Base-by-base conservation (phyloP, 352 stramenopile species). In the Globisporangium lucens region DNA sequence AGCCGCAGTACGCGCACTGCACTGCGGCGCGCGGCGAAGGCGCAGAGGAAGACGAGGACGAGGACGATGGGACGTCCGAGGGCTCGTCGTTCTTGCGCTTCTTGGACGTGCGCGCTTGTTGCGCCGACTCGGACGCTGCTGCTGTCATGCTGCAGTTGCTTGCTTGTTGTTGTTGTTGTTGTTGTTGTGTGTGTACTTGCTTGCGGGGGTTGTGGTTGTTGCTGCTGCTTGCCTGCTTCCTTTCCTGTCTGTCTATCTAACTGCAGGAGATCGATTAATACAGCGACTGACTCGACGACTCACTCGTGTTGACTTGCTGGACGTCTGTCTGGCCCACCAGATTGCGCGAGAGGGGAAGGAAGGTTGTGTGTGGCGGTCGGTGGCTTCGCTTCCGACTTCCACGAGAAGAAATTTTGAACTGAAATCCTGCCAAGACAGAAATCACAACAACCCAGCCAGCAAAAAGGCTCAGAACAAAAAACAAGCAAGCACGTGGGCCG, bases 41-140 rank as follows among this genome's bases (percentile, higher is more conserved):
- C 61, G 1, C 62, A 41, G n/a, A 49, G 49, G 22, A 56, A 53
- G 57, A 53, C 36, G 30, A 56, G 35, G 33, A 62, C 43, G 27
- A 58, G 30, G 33, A 64, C 64, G 41, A 62, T 33, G 65, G 66
- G 58, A 27, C 66, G 49, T 60, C 56, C 27, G 71, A 70, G 60
- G 68, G 43, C 22, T 65, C 57, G 65, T 70, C 65, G 24, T 56
- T 78, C 74, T 89, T 89, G 69, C 84, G 82, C 73, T 90, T 92
- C 73, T 90, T 90, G 58, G 56, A 27, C 15, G 36, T 43, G 29
- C 33, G 56, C n/a, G 46, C 41, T n/a, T 61, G 59, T 29, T 49
- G 43, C 59, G 46, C 55, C 20, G 55, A 61, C 4, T 7, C 55
- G 5, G 55, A 6, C 4, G 30, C 20, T 43, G 55, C 55, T 30